Base-by-base conservation (phyloP, 345 rosid species). In the Angophora floribunda region DNA sequence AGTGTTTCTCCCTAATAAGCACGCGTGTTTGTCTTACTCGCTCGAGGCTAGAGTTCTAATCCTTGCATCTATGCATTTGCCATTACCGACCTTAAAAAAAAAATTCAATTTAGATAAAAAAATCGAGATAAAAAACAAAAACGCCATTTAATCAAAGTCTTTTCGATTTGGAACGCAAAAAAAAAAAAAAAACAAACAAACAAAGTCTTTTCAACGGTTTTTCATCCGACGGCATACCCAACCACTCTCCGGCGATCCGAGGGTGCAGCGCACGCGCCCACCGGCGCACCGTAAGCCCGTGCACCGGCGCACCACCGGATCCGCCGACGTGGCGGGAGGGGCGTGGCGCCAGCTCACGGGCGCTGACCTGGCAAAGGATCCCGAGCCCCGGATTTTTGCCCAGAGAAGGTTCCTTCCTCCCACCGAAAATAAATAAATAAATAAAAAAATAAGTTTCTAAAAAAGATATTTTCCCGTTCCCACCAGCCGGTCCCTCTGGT, bases 311-410 rank as follows among this genome's bases (percentile, higher is more conserved):
- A 14, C 7, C 82, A 19, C 82, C 82, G 14, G 84, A 75, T 44
- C 26, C 80, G 79, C 12, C 86, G 61, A 87, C 93, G 94, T 78
- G 88, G 89, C 45, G 24, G 67, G 85, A 89, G 13, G 52, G 86
- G 79, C 41, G 70, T 85, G 89, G 51, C 52, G 24, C 87, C 45
- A 41, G 47, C 45, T 30, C 57, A 21, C 87, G 45, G 16, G 13
- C 7, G 87, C 63, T 85, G 87, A 85, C 45, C 87, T 85, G 87
- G 87, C 87, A 85, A 52, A n/a, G 36, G 19, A 55, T 7, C 47
- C 82, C 86, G 1, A 14, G 45, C 44, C 49, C 86, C 65, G 57
- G 87, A 32, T 28, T 61, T 61, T 55, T 57, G 7, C 26, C 22
- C 16, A 13, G 13, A 61, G 52, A 63, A 86, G 78, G 75, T 44